Percentiles rank a stretch among this genome's conserved stretches.
These are phyloP conservation scores for Trypanosoma avium DNA, from an alignment of 208 protist genomes.

Conservation along the genomic window DNA sequence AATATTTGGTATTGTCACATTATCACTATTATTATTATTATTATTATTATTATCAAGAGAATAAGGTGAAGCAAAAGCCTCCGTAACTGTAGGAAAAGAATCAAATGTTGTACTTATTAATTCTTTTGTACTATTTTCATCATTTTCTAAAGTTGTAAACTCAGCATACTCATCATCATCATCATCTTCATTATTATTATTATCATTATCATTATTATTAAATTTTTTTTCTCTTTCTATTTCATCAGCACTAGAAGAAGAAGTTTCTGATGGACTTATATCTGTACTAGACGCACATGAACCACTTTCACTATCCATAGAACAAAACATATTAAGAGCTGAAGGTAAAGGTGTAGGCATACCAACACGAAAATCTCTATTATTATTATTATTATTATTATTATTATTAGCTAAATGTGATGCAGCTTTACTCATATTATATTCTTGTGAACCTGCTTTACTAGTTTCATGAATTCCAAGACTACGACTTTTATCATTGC, in stretches of 20 bases:
- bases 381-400: neutral
- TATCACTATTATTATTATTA: neutral
- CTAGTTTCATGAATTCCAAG: neutral
- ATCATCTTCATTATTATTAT: constrained; percentile 22
- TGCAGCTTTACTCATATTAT: neutral
- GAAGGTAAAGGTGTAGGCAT: constrained; percentile 68
- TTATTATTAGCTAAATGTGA: constrained; percentile 12
- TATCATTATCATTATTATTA: constrained; percentile 30
- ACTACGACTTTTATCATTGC: neutral
- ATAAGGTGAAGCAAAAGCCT: too few species aligned
- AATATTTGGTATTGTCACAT: too few species aligned
- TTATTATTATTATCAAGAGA: constrained; percentile 15
- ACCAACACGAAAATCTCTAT: constrained; percentile 10
- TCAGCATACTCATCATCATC: neutral
- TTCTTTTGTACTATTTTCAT: neutral
- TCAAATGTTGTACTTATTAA: too few species aligned
- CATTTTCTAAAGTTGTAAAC: neutral
- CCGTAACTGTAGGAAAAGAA: too few species aligned
- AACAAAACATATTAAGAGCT: constrained; percentile 58
- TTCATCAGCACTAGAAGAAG: neutral
- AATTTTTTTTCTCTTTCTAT: neutral
- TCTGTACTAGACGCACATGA: constrained; percentile 45
- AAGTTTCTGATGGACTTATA: constrained; percentile 45
- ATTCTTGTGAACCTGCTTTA: neutral
- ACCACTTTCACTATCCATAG: constrained; percentile 36